phyloP scores from a whole-genome alignment of 164 flowering plant genomes.

The Nymphaea thermarum region DNA sequence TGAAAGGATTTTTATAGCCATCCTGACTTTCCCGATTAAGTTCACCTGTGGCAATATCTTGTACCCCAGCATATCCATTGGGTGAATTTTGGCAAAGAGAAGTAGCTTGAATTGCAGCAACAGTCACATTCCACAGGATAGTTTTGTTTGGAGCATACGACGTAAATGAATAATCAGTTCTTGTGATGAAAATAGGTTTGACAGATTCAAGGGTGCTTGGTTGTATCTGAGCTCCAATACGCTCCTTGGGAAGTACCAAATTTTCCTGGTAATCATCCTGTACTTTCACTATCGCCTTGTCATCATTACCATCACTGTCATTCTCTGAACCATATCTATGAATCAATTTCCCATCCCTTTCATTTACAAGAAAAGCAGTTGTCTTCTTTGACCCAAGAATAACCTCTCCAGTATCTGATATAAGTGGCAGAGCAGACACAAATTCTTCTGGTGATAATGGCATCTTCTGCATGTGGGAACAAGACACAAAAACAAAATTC shows the following conservation, averaged over 20 bases:
- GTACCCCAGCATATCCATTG: background rate
- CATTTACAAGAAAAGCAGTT: constrained; percentile 44
- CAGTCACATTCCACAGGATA: constrained; percentile 36
- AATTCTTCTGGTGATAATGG: constrained; percentile 25
- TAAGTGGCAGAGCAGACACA: constrained; percentile 23
- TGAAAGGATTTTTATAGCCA: background rate
- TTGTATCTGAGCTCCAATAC: background rate
- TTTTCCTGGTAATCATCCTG: background rate
- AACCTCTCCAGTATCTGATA: constrained; percentile 35
- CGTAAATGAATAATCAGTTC: constrained; percentile 43
- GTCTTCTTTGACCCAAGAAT: constrained; percentile 41
- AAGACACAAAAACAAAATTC: no score
- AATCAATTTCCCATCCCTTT: constrained; percentile 33
- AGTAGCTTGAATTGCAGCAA: constrained; percentile 19
- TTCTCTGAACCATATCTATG: constrained; percentile 10
- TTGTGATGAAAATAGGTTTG: constrained; percentile 16
- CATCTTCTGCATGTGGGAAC: constrained; percentile 25
- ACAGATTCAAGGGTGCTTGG: background rate
- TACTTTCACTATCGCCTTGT: background rate
- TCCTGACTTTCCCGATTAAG: background rate
- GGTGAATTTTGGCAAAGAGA: background rate
- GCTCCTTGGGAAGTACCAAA: background rate
- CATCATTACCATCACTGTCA: background rate
- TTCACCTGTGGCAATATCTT: background rate
- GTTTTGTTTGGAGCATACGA: constrained; percentile 13